Conservation (phyloP, 1,284 basidiomycete genomes). For the Cryptococcus wingfieldii region DNA sequence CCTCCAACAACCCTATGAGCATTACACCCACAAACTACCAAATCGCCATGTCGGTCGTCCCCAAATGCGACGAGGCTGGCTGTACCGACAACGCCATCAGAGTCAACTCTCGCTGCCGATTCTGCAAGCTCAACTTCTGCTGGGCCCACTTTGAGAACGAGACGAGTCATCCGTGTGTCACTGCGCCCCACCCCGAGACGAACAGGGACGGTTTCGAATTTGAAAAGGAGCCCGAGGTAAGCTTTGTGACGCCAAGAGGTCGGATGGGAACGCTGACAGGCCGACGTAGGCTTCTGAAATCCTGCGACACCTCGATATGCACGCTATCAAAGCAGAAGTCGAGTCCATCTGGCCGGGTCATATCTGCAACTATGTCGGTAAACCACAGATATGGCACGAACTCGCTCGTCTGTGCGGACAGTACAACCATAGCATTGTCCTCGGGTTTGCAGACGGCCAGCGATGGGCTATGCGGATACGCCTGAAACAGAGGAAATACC, state of each 20-base stretch:
- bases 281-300: background rate
- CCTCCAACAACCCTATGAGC: background rate
- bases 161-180: background rate
- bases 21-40: background rate
- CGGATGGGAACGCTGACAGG: background rate
- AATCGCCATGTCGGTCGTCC: slow-evolving; percentile 1
- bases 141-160: slow-evolving; percentile 3
- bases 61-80: slow-evolving; percentile 1
- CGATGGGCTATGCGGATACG: slow-evolving; percentile 10
- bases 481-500: background rate
- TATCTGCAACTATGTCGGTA: background rate
- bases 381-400: background rate
- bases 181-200: background rate
- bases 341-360: slow-evolving; percentile 1
- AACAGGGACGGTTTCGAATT: slow-evolving; percentile 1
- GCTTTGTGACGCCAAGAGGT: background rate
- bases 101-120: slow-evolving; percentile 1
- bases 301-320: background rate
- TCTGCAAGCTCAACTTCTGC: slow-evolving; percentile 4
- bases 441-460: slow-evolving; percentile 4
- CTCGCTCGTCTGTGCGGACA: background rate
- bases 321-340: slow-evolving; percentile 1
- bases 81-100: slow-evolving; percentile 1
- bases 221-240: slow-evolving; percentile 1
- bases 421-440: slow-evolving; percentile 6